phyloP scores from a whole-genome alignment of 2,329 filamentous ascomycete species.

The Phialophora tarda region DNA sequence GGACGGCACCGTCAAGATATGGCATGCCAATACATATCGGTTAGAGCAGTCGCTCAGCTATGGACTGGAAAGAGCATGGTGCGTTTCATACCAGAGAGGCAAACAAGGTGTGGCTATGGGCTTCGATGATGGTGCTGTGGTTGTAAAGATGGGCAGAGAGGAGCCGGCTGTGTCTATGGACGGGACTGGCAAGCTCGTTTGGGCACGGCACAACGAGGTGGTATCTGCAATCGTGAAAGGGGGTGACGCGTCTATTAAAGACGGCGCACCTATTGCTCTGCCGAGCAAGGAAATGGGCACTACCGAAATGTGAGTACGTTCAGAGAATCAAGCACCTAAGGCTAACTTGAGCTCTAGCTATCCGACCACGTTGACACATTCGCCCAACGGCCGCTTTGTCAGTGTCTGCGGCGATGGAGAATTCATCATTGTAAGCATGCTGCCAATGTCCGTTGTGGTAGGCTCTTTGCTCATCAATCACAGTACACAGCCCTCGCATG shows the following conservation, averaged over 20 bases:
- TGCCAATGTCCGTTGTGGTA: background rate
- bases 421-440: constrained; percentile 74
- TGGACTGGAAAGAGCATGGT: constrained; percentile 94
- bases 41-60: constrained; percentile 96
- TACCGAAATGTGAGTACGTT: constrained; percentile 74
- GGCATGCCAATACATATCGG: constrained; percentile 97
- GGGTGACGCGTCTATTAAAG: constrained; percentile 81
- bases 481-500: constrained; percentile 89
- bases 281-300: constrained; percentile 94
- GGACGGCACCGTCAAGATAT: constrained; percentile 96
- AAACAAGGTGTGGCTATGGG: constrained; percentile 94
- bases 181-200: constrained; percentile 90
- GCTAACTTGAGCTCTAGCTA: constrained; percentile 27
- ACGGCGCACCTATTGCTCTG: constrained; percentile 82
- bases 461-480: constrained; percentile 11
- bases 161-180: constrained; percentile 99
- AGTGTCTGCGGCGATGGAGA: constrained; percentile 94
- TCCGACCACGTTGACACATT: constrained; percentile 90
- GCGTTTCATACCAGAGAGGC: constrained; percentile 92
- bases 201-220: constrained; percentile 93
- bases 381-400: constrained; percentile 91
- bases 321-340: constrained; percentile 49
- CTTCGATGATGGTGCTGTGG: constrained; percentile 96
- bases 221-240: constrained; percentile 94
- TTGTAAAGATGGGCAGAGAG: constrained; percentile 96